Evolutionary conservation across 768 basidiomycete species (phyloP).

Genomic region (Mycena rebaudengoi): DNA sequence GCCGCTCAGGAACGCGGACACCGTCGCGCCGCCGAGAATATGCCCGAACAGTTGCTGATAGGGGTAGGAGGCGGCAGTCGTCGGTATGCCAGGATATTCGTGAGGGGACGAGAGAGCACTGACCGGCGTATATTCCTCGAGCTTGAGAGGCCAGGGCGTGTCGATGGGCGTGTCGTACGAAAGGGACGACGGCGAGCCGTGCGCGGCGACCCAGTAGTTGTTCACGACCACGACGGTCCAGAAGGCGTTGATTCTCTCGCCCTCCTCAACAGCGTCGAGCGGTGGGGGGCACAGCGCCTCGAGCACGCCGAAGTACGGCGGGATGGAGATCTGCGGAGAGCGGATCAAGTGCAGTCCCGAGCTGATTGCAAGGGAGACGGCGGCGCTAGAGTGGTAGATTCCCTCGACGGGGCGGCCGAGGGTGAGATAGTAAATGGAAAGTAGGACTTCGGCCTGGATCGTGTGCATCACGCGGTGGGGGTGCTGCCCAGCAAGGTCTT

Average conservation of each 20-base stretch:
- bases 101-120: slow-evolving; percentile 2
- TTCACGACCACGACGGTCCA: slow-evolving; percentile 51
- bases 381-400: slow-evolving; percentile 57
- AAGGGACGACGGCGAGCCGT: slow-evolving; percentile 52
- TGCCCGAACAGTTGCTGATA: slow-evolving; percentile 11
- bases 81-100: neutral
- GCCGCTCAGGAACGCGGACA: slow-evolving; percentile 38
- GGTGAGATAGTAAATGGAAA: slow-evolving; percentile 61
- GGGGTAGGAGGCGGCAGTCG: too few relatives aligned
- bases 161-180: slow-evolving; percentile 46
- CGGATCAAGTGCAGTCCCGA: slow-evolving; percentile 45
- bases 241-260: slow-evolving; percentile 43
- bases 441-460: slow-evolving; percentile 61
- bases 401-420: slow-evolving; percentile 55
- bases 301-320: slow-evolving; percentile 38
- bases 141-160: slow-evolving; percentile 46
- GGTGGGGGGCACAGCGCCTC: slow-evolving; percentile 39
- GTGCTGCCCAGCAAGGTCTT: slow-evolving; percentile 49
- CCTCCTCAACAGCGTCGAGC: slow-evolving; percentile 33
- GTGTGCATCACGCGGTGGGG: slow-evolving; percentile 48
- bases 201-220: slow-evolving; percentile 54
- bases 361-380: slow-evolving; percentile 50
- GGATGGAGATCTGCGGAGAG: slow-evolving; percentile 32
- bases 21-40: slow-evolving; percentile 31
- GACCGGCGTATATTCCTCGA: slow-evolving; percentile 27